Evolutionary conservation across 2,329 filamentous ascomycete species (phyloP).

Genomic region (Aspergillus udagawae): DNA sequence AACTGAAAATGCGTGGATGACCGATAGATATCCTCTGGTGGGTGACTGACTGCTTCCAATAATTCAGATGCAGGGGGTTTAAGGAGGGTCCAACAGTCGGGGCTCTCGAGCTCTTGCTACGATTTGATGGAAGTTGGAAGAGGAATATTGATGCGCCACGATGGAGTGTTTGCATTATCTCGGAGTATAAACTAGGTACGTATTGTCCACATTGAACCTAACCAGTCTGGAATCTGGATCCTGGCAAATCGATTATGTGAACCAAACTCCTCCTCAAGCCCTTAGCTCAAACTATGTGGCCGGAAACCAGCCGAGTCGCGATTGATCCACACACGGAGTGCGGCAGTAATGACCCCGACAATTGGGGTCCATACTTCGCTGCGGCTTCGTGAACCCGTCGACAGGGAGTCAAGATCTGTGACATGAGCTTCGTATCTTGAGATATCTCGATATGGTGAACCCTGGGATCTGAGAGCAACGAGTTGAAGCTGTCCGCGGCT

Average conservation of each 20-base stretch:
- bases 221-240: not conserved
- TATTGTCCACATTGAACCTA: not conserved
- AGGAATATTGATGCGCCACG: too few species aligned
- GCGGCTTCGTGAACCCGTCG: not conserved
- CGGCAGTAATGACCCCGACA: not conserved
- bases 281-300: not conserved
- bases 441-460: not conserved
- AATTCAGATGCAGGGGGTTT: not conserved
- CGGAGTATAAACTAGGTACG: too few species aligned
- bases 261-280: not conserved
- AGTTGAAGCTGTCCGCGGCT: not conserved
- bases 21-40: not conserved
- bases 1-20: not conserved
- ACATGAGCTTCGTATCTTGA: not conserved
- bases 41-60: conserved; percentile 3
- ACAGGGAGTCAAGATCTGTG: not conserved
- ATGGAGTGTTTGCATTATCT: too few species aligned
- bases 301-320: not conserved
- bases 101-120: not conserved
- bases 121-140: not conserved
- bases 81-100: too few species aligned
- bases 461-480: not conserved
- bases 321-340: not conserved
- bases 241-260: not conserved
- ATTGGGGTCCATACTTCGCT: not conserved